Evolutionary conservation across 225 moss, liverwort and hornwort genomes (phyloP), one percentile per base, ranked within the genome.

Genomic region (Polytrichum formosum): DNA sequence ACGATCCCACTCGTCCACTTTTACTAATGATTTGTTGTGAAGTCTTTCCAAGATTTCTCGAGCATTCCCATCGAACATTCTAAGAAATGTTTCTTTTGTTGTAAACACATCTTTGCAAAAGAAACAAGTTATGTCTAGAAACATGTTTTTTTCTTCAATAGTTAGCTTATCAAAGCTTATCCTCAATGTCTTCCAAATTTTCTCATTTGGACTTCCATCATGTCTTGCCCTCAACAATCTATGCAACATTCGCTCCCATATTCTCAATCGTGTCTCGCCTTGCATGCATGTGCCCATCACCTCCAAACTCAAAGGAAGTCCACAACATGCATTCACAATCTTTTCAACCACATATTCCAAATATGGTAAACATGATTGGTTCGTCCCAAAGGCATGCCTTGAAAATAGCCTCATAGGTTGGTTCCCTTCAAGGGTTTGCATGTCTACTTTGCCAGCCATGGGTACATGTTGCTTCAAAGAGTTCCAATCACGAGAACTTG

Each of bases 281-380:
- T 18, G 18, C 30, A 70, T 58, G 4, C 7, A n/a, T 4, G 6
- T 29, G 28, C 70, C 70, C 31, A 70, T 58, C 20, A 28, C 70
- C 54, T 70, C 35, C 60, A 70, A 58, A 70, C 59, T 70, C 31
- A 70, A 70, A 5, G 59, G 70, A n/a, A 70, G 60, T n/a, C 70
- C 59, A 61, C 26, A 28, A 33, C 70, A 70, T 8, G 58, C 29
- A 6, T 30, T 23, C 56, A 70, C 70, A 61, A 70, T 70, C 33
- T 60, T 67, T 25, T 67, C n/a, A 54, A 13, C 54, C 5, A 67
- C 53, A 7, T 22, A 6, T 9, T 67, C 27, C 26, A 67, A 67
- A 54, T 54, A 54, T 26, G 26, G 13, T 54, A 26, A 26, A 67
- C 26, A 54, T 53, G 54, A 25, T 55, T 54, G 53, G 6, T 27